These are phyloP conservation scores for Epichloe aotearoae DNA, from an alignment of 2,329 filamentous ascomycete genomes.

Conservation along the genomic window DNA sequence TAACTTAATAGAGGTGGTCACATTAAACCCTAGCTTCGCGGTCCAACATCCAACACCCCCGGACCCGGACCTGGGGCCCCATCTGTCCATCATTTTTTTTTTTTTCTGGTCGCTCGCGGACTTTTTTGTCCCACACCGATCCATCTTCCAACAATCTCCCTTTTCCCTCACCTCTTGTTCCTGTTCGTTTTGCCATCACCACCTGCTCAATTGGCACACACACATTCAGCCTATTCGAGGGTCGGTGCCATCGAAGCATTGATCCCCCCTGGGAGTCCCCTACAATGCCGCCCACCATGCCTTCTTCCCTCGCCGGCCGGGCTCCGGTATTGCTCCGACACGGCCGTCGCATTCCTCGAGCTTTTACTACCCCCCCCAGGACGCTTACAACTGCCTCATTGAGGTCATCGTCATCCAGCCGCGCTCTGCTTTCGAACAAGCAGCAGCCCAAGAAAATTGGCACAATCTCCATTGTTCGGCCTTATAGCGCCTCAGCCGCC, in stretches of 20 bases:
- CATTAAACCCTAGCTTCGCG: too few species aligned
- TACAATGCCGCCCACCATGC: conserved; percentile 27
- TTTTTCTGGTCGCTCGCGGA: conserved; percentile 5
- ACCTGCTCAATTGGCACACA: conserved; percentile 16
- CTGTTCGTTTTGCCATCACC: conserved; percentile 6
- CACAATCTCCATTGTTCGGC: conserved; percentile 30
- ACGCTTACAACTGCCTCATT: conserved; percentile 27
- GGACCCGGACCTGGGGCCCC: conserved; percentile 1
- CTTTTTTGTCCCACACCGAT: conserved; percentile 6
- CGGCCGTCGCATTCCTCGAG: conserved; percentile 34
- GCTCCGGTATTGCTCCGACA: conserved; percentile 45
- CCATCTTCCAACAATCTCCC: conserved; percentile 8
- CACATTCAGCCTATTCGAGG: conserved; percentile 21
- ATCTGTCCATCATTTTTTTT: conserved; percentile 10
- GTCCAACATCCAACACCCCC: too few species aligned
- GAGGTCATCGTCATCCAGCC: conserved; percentile 12
- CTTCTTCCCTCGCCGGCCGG: conserved; percentile 36
- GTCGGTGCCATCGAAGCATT: conserved; percentile 23
- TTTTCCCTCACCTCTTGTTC: neutral
- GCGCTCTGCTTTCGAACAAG: conserved; percentile 19
- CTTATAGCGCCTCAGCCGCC: conserved; percentile 29
- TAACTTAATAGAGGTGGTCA: too few species aligned
- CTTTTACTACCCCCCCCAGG: conserved; percentile 30
- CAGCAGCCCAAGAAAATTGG: conserved; percentile 32
- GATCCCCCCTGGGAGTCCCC: conserved; percentile 17